Evolutionary conservation across 192 early-diverging fungal genomes (phyloP).

Genomic region (Coemansia interrupta): DNA sequence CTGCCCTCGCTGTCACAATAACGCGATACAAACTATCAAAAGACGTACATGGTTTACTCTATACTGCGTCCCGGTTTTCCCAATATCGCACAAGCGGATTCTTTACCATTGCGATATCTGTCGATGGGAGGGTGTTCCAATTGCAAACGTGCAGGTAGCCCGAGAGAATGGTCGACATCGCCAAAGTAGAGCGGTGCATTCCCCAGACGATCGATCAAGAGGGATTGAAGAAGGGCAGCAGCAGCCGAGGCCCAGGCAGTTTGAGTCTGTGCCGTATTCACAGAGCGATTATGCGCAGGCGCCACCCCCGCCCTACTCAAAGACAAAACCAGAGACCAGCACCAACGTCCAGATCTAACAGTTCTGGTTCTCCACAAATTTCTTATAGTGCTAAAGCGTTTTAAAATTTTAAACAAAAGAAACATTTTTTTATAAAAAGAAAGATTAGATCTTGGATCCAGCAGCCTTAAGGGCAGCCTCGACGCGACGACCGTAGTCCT

Average conservation of each 20-base stretch:
- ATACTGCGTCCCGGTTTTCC: conserved; percentile 39
- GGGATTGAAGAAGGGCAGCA: neutral
- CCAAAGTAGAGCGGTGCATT: conserved; percentile 14
- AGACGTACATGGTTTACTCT: conserved; percentile 44
- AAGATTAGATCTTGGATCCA: conserved; percentile 49
- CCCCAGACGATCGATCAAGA: conserved; percentile 1
- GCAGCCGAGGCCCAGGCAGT: conserved; percentile 9
- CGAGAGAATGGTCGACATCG: conserved; percentile 9
- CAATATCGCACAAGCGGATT: conserved; percentile 30
- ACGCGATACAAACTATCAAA: conserved; percentile 36
- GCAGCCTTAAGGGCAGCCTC: conserved; percentile 60
- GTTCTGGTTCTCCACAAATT: neutral
- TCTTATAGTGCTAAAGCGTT: neutral
- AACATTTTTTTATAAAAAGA: conserved; percentile 1
- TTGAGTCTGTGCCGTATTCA: conserved; percentile 33
- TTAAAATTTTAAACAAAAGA: neutral
- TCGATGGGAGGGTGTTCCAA: conserved; percentile 35
- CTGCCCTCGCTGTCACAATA: conserved; percentile 47
- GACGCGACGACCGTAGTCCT: conserved; percentile 67
- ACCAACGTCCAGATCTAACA: neutral
- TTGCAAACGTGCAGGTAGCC: conserved; percentile 9
- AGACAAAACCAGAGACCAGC: neutral
- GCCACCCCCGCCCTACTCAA: conserved; percentile 38
- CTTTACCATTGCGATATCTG: conserved; percentile 45
- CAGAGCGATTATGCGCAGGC: conserved; percentile 25